A percentile compares a stretch with the other conserved stretches of the same genome.
phyloP scores from a whole-genome alignment of 1,284 basidiomycete genomes.

The Leccinum angustisporum region DNA sequence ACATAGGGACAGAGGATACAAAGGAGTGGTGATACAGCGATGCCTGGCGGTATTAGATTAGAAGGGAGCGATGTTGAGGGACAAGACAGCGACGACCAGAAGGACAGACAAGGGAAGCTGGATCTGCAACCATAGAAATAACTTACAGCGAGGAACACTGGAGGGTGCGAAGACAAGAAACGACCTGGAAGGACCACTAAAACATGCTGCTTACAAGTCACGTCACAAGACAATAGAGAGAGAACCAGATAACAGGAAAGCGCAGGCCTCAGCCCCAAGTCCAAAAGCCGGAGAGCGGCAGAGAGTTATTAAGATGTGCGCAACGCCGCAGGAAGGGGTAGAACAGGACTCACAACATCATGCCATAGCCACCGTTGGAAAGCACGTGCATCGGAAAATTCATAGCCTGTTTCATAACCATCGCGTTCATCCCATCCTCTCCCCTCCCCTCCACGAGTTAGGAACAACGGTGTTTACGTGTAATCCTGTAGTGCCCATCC shows the following conservation, averaged over 20 bases:
- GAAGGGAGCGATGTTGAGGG: not conserved
- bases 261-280: constrained; percentile 13
- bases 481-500: constrained; percentile 21
- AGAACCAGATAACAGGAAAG: constrained; percentile 14
- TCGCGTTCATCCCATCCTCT: constrained; percentile 35
- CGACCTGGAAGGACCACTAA: constrained; percentile 3
- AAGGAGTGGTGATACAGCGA: constrained; percentile 31
- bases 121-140: constrained; percentile 12
- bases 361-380: constrained; percentile 36
- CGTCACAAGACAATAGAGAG: constrained; percentile 8
- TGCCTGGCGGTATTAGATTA: constrained; percentile 23
- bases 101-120: not conserved
- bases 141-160: constrained; percentile 6
- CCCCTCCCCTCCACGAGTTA: constrained; percentile 29
- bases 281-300: constrained; percentile 11
- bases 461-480: constrained; percentile 30
- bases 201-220: constrained; percentile 15
- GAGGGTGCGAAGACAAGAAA: constrained; percentile 10
- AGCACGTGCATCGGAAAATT: constrained; percentile 39
- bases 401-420: constrained; percentile 37
- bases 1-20: constrained; percentile 3
- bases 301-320: constrained; percentile 12
- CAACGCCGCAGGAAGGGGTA: constrained; percentile 6
- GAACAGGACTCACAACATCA: constrained; percentile 40
- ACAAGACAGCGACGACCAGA: constrained; percentile 5